Base-by-base conservation (phyloP, 495 filamentous ascomycete species). In the Penicillium silybi region DNA sequence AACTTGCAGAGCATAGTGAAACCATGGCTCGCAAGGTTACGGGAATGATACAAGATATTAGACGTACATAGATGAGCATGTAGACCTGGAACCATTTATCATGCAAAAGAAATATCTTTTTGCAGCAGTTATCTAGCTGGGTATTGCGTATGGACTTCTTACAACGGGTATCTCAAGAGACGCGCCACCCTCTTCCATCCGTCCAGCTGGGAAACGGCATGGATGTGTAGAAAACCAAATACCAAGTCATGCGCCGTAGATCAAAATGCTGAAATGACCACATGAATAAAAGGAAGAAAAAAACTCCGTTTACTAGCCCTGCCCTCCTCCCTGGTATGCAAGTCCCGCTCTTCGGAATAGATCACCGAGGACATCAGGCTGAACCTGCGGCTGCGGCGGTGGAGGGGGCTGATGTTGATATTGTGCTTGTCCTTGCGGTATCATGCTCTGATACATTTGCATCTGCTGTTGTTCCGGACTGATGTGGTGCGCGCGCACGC, bases 1-100 rank as follows among this genome's bases (percentile, higher is more conserved):
- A 46, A 65, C 26, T 19, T 46, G 3, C 51, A 85, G 82, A 76
- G 29, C 79, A 88, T 63, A 85, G 78, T 54, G 81, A 83, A 44
- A 53, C 64, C n/a, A 79, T 88, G 58, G 85, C 88, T 11, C 74
- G 78, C 57, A 90, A 86, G 64, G 83, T 85, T 16, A 73, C 67
- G 37, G 54, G 32, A 10, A 90, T 85, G 80, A 68, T 90, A 27
- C 61, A 63, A n/a, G 76, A 82, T 53, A 83, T 87, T 52, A 50
- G 10, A 11, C 29, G 9, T 39, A 51, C 38, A 59, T 37, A 29
- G 40, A 18, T 19, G 1, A 10, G n/a, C 4, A 11, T 40, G 0
- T 32, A 42, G 11, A 16, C 18, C 18, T 23, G 20, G 25, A 7
- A 0, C 17, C 17, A 16, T 16, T 17, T 20, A 29, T 10, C 9